phyloP scores from a whole-genome alignment of 2,329 filamentous ascomycete genomes.

The Calonectria naviculata region DNA sequence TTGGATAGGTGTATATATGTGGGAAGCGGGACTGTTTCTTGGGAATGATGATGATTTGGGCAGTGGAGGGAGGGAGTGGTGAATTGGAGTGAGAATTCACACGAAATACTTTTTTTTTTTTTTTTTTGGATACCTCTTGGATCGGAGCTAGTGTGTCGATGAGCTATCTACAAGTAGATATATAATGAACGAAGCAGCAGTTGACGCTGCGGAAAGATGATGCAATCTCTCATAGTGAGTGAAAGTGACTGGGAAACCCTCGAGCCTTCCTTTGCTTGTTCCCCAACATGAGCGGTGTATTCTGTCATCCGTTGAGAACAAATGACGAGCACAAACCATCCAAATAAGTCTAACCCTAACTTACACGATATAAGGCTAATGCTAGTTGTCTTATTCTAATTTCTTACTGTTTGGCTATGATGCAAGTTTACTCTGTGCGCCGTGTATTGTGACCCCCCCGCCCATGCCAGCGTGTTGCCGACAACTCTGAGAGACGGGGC shows the following conservation, averaged over 20 bases:
- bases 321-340: neutral
- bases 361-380: neutral
- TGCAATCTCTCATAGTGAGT: neutral
- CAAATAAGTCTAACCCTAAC: neutral
- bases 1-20: constrained; percentile 22
- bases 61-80: neutral
- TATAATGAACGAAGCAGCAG: constrained; percentile 20
- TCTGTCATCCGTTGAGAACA: neutral
- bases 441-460: too few species aligned
- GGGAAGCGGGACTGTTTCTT: constrained; percentile 20
- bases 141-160: constrained; percentile 12
- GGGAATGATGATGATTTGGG: constrained; percentile 22
- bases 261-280: neutral
- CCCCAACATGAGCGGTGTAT: too few species aligned
- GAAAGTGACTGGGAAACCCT: neutral
- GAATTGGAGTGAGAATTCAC: constrained; percentile 5
- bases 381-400: neutral
- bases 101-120: neutral
- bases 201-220: neutral
- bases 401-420: neutral
- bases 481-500: neutral
- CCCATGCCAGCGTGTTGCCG: neutral
- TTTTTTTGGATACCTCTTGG: constrained; percentile 11
- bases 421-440: neutral
- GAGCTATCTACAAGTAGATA: constrained; percentile 14